Conservation (phyloP, 768 basidiomycete genomes). For the Trametopsis cervina region DNA sequence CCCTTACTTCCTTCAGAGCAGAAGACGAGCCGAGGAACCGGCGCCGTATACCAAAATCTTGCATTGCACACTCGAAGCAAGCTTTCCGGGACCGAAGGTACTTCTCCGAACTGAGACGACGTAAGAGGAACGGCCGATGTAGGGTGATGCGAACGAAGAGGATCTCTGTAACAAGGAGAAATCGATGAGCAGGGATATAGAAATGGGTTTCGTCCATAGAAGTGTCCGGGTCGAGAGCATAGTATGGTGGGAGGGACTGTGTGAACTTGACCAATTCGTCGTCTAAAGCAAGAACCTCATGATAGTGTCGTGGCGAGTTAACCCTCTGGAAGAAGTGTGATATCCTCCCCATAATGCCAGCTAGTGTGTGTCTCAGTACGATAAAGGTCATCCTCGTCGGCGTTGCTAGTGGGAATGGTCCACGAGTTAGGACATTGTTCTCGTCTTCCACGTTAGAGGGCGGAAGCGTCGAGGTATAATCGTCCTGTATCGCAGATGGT, state of each 20-base stretch:
- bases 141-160: slow-evolving; percentile 79
- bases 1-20: slow-evolving; percentile 44
- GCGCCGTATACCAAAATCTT: slow-evolving; percentile 75
- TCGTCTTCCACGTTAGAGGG: slow-evolving; percentile 68
- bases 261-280: slow-evolving; percentile 79
- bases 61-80: slow-evolving; percentile 87
- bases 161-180: slow-evolving; percentile 84
- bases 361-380: slow-evolving; percentile 77
- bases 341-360: slow-evolving; percentile 81
- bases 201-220: slow-evolving; percentile 60
- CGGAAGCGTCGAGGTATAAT: slow-evolving; percentile 75
- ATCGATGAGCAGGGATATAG: slow-evolving; percentile 78
- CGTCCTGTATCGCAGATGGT: slow-evolving; percentile 84
- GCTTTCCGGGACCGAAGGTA: slow-evolving; percentile 77
- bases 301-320: slow-evolving; percentile 68
- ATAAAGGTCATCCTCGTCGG: slow-evolving; percentile 87
- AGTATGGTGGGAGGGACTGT: slow-evolving; percentile 71
- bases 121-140: slow-evolving; percentile 83
- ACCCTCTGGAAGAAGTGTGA: slow-evolving; percentile 92
- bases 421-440: slow-evolving; percentile 35
- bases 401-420: slow-evolving; percentile 49
- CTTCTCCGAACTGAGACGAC: slow-evolving; percentile 71
- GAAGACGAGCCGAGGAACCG: slow-evolving; percentile 56
- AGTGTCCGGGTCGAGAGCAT: slow-evolving; percentile 66
- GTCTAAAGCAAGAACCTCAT: slow-evolving; percentile 75